A percentile compares a stretch with the other conserved stretches of the same genome.
Evolutionary conservation across 2,329 filamentous ascomycete species (phyloP).

Genomic region (Diaporthe vexans): DNA sequence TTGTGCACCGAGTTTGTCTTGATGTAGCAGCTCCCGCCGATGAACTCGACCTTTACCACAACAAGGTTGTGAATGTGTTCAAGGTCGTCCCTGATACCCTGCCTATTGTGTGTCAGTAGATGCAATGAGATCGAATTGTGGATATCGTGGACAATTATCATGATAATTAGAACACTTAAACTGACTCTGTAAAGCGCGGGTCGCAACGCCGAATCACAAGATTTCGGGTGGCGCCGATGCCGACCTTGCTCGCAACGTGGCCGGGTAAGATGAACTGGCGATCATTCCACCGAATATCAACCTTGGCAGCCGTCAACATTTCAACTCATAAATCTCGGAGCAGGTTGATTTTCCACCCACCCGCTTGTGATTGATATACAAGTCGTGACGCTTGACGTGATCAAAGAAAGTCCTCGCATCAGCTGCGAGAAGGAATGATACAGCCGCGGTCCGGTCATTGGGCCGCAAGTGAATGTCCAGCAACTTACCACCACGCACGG

Average conservation of each 20-base stretch:
- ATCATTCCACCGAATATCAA: constrained; percentile 78
- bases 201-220: constrained; percentile 75
- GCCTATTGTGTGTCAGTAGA: constrained; percentile 40
- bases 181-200: constrained; percentile 68
- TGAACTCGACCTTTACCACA: constrained; percentile 75
- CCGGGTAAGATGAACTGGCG: constrained; percentile 76
- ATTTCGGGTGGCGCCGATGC: constrained; percentile 79
- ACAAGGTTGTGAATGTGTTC: constrained; percentile 87
- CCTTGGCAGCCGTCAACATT: constrained; percentile 62
- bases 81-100: constrained; percentile 77
- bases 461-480: constrained; percentile 76
- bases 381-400: constrained; percentile 73
- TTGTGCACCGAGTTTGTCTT: constrained; percentile 83
- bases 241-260: constrained; percentile 75
- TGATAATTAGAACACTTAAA: neutral
- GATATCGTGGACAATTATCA: neutral
- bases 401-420: constrained; percentile 76
- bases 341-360: constrained; percentile 60
- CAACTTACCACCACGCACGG: constrained; percentile 78
- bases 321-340: neutral
- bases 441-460: constrained; percentile 70
- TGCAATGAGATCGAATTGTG: neutral
- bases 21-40: constrained; percentile 73
- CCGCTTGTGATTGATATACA: constrained; percentile 78
- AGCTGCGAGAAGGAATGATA: constrained; percentile 78